Evolutionary conservation across 495 filamentous ascomycete genomes (phyloP).

Genomic region (Penicillium arizonense): DNA sequence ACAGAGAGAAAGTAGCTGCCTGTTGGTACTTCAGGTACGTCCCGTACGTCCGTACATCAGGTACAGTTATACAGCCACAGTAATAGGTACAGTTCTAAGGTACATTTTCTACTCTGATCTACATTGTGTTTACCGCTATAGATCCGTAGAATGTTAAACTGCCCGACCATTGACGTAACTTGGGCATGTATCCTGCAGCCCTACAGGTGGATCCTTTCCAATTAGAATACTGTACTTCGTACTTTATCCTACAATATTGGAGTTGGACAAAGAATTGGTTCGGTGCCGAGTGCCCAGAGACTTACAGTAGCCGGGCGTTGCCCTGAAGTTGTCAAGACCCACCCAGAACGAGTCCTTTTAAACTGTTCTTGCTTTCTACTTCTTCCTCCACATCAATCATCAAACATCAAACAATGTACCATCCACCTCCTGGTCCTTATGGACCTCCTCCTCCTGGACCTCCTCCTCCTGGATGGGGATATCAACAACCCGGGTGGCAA

Average conservation of each 20-base stretch:
- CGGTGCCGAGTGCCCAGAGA: not conserved
- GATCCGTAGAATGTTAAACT: too few species aligned
- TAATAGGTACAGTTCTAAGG: too few species aligned
- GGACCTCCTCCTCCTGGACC: constrained; percentile 32
- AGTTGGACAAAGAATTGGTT: not conserved
- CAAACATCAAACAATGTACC: not conserved
- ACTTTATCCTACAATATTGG: too few species aligned
- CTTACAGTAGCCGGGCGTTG: not conserved
- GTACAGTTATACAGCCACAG: too few species aligned
- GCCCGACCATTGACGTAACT: not conserved
- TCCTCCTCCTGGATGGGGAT: constrained; percentile 23
- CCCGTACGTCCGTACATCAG: too few species aligned
- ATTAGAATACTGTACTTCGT: not conserved
- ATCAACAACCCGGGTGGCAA: constrained; percentile 24
- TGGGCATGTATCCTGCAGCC: constrained; percentile 11
- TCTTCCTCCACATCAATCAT: not conserved
- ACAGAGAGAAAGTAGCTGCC: too few species aligned
- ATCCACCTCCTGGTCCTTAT: constrained; percentile 19
- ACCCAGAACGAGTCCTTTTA: constrained; percentile 1
- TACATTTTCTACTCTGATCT: too few species aligned
- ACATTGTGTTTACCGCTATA: not conserved
- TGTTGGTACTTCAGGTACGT: too few species aligned
- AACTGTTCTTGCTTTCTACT: not conserved
- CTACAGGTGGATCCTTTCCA: constrained; percentile 9
- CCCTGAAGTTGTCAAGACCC: not conserved